phyloP scores from a whole-genome alignment of 805 yeast genomes.

The Lachancea sp. region DNA sequence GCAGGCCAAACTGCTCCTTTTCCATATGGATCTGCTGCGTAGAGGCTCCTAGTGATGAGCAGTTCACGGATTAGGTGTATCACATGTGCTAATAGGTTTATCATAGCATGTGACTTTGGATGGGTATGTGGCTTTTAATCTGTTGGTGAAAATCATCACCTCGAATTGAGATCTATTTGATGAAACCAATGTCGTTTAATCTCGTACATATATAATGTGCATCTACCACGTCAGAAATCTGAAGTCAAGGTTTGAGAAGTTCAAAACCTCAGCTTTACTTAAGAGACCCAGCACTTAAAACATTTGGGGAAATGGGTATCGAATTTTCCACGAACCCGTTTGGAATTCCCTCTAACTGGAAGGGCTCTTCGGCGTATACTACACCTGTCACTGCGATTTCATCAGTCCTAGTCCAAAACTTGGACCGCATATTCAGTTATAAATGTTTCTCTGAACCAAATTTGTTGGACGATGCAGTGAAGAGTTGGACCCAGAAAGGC shows the following conservation, averaged over 20 bases:
- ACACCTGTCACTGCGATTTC: conserved; percentile 49
- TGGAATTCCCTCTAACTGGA: conserved; percentile 55
- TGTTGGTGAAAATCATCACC: background rate
- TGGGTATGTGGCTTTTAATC: conserved; percentile 1
- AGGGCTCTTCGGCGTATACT: conserved; percentile 43
- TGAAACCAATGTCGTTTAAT: background rate
- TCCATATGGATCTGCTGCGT: conserved; percentile 29
- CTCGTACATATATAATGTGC: too few species aligned
- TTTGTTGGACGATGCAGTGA: conserved; percentile 52
- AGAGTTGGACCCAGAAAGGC: conserved; percentile 45
- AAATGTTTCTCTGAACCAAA: conserved; percentile 58
- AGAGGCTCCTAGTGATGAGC: conserved; percentile 14
- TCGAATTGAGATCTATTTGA: background rate
- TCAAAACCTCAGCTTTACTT: too few species aligned
- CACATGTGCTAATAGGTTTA: background rate
- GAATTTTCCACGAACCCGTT: conserved; percentile 44
- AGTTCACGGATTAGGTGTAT: too few species aligned
- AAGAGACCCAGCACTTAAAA: too few species aligned
- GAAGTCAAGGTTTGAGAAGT: too few species aligned
- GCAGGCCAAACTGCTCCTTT: conserved; percentile 28
- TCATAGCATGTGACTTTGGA: conserved; percentile 6
- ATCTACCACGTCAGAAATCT: too few species aligned
- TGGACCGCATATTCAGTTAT: conserved; percentile 59
- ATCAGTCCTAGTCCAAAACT: conserved; percentile 47
- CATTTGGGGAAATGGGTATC: conserved; percentile 15